Evolutionary conservation across 2,329 filamentous ascomycete genomes (phyloP).

Genomic region (Drechslerella dactyloides): DNA sequence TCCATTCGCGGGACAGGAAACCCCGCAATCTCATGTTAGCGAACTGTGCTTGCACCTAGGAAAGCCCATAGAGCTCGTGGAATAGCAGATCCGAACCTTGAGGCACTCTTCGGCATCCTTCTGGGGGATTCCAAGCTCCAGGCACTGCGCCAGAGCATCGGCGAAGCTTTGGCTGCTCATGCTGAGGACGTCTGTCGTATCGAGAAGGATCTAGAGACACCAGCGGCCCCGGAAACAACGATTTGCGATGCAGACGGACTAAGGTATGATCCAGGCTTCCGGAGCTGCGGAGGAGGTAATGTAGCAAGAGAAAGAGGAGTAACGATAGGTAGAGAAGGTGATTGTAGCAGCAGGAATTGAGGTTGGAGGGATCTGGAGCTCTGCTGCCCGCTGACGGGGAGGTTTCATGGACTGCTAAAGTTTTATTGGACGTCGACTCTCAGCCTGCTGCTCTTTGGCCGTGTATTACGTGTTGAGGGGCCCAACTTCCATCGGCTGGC

Average conservation of each 20-base stretch:
- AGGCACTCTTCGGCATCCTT: constrained; percentile 54
- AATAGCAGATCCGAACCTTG: constrained; percentile 46
- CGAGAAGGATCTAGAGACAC: not conserved
- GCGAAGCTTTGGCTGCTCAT: constrained; percentile 26
- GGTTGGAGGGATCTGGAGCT: not conserved
- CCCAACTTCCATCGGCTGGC: not conserved
- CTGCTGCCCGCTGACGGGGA: constrained; percentile 1
- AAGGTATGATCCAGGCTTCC: too few species aligned
- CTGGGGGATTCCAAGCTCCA: constrained; percentile 48
- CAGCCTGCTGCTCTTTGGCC: not conserved
- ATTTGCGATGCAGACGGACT: too few species aligned
- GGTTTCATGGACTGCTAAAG: not conserved
- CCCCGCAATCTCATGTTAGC: constrained; percentile 47
- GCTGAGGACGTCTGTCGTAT: not conserved
- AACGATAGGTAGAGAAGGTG: not conserved
- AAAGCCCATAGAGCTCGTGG: constrained; percentile 11
- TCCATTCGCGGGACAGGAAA: constrained; percentile 5
- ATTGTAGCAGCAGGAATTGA: not conserved
- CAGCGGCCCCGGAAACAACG: not conserved
- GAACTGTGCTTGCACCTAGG: not conserved
- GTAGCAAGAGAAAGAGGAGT: not conserved
- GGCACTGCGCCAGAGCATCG: constrained; percentile 49
- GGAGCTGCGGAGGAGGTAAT: too few species aligned
- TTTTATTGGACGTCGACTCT: constrained; percentile 8
- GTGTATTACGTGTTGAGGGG: constrained; percentile 41